Percentiles rank a stretch among this genome's conserved stretches.
Evolutionary conservation across 2,329 filamentous ascomycete genomes (phyloP).

Genomic region (Thielaviopsis ethacetica): DNA sequence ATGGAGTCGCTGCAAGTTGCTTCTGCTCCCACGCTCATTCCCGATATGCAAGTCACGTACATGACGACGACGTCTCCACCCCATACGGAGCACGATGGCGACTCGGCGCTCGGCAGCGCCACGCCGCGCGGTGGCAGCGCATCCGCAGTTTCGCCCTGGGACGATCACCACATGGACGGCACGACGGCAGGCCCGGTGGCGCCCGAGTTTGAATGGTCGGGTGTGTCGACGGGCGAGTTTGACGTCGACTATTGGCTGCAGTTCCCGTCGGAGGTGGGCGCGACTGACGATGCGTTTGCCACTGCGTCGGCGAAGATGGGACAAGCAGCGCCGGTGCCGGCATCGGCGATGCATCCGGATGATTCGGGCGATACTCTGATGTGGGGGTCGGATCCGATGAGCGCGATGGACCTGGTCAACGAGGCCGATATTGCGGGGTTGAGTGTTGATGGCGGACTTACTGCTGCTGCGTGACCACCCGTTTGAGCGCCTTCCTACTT

Average conservation of each 20-base stretch:
- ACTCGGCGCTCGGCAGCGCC: conserved; percentile 22
- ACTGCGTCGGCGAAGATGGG: no score
- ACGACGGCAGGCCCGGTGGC: conserved; percentile 19
- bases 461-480: no score
- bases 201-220: conserved; percentile 37
- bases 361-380: conserved; percentile 1
- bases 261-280: conserved; percentile 33
- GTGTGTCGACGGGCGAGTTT: conserved; percentile 33
- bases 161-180: conserved; percentile 22
- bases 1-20: not conserved
- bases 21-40: not conserved
- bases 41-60: not conserved
- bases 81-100: conserved; percentile 24
- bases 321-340: conserved; percentile 12
- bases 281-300: conserved; percentile 22
- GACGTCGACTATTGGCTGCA: conserved; percentile 44
- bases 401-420: not conserved
- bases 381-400: conserved; percentile 8
- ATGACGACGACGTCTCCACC: conserved; percentile 22
- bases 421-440: conserved; percentile 15
- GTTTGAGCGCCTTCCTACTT: no score
- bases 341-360: not conserved
- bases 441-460: not conserved
- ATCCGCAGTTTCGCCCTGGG: conserved; percentile 18
- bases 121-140: conserved; percentile 29